Conservation (phyloP, 108 stramenopile species). For the Skeletonema menzelii region DNA sequence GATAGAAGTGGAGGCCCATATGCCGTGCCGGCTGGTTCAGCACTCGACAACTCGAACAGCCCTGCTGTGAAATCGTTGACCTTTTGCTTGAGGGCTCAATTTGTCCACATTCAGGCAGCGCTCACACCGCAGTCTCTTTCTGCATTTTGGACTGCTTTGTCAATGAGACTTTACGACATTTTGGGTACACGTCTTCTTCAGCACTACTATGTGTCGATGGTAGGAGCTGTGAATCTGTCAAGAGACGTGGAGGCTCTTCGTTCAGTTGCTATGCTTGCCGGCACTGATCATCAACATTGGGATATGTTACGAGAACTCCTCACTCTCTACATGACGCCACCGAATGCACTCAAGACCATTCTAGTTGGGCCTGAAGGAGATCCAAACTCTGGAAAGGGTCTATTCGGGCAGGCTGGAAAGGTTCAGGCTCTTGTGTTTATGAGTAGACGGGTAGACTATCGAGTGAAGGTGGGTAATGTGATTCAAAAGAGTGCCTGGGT, state of each 20-base stretch:
- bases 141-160: conserved; percentile 87
- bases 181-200: conserved; percentile 74
- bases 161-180: conserved; percentile 84
- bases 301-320: conserved; percentile 74
- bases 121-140: conserved; percentile 76
- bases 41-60: conserved; percentile 75
- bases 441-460: conserved; percentile 83
- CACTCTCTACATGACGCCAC: conserved; percentile 87
- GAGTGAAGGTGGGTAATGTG: conserved; percentile 66
- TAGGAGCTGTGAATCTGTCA: conserved; percentile 82
- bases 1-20: conserved; percentile 58
- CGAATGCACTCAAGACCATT: conserved; percentile 83
- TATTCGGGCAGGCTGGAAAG: conserved; percentile 77
- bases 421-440: conserved; percentile 81
- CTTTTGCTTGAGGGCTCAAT: conserved; percentile 79
- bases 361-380: conserved; percentile 83
- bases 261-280: conserved; percentile 80
- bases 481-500: conserved; percentile 75
- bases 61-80: conserved; percentile 84
- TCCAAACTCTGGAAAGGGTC: conserved; percentile 73
- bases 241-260: conserved; percentile 84
- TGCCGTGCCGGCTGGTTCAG: conserved; percentile 69
- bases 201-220: conserved; percentile 73
- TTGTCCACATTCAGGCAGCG: conserved; percentile 83
- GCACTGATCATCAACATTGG: conserved; percentile 83